phyloP scores from a whole-genome alignment of 768 basidiomycete genomes.

The Chalciporus piperatus region DNA sequence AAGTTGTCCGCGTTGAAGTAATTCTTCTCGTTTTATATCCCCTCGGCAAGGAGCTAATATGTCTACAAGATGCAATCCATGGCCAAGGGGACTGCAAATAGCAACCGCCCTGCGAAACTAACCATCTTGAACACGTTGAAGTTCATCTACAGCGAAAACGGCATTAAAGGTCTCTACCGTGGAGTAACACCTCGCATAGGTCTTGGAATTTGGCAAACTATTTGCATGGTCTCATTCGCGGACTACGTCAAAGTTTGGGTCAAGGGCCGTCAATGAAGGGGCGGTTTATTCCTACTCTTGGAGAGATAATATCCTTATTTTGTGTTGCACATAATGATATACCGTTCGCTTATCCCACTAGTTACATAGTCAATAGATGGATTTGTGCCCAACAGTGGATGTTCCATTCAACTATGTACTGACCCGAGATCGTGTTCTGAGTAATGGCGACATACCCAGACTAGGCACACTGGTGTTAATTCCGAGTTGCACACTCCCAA shows the following conservation, averaged over 20 bases:
- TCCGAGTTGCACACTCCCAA: slow-evolving; percentile 6
- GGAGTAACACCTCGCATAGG: slow-evolving; percentile 97
- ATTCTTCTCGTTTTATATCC: slow-evolving; percentile 6
- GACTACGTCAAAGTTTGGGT: slow-evolving; percentile 92
- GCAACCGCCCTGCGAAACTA: slow-evolving; percentile 85
- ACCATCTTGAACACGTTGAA: slow-evolving; percentile 87
- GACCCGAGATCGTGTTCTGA: no score
- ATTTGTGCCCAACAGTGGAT: slow-evolving; percentile 5
- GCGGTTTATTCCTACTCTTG: slow-evolving; percentile 3
- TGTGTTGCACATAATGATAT: slow-evolving; percentile 15
- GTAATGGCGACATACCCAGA: no score
- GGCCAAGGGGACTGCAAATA: slow-evolving; percentile 70
- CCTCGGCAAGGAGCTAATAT: slow-evolving; percentile 3
- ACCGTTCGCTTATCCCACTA: slow-evolving; percentile 1
- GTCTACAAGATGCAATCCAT: slow-evolving; percentile 93
- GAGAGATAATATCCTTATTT: slow-evolving; percentile 23
- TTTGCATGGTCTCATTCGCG: slow-evolving; percentile 99
- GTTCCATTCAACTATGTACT: no score
- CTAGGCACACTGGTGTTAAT: no score
- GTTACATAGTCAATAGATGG: not conserved
- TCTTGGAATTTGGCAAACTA: slow-evolving; percentile 94
- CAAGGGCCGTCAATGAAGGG: slow-evolving; percentile 37
- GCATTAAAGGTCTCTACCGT: slow-evolving; percentile 93
- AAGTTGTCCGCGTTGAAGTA: slow-evolving; percentile 95
- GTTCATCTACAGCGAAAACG: slow-evolving; percentile 97